Conservation (phyloP, 2,329 filamentous ascomycete species). For the Microdochium bolleyi region DNA sequence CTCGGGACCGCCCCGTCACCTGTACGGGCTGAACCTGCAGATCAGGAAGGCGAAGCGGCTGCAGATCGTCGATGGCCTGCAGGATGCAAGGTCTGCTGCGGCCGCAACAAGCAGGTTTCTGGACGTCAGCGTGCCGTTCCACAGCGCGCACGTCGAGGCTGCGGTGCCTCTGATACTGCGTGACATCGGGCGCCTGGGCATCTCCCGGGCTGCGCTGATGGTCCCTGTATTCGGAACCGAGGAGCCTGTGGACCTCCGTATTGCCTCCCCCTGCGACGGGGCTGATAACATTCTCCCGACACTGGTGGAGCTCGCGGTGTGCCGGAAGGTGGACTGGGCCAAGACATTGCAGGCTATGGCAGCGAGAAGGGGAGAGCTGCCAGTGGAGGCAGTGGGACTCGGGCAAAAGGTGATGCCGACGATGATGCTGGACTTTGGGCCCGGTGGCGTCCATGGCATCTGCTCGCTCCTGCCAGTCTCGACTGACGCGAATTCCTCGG, state of each 20-base stretch:
- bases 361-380: background rate
- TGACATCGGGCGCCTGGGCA: slow-evolving; percentile 10
- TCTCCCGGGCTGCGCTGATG: slow-evolving; percentile 33
- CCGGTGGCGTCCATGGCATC: slow-evolving; percentile 9
- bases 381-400: background rate
- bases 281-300: slow-evolving; percentile 11
- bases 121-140: slow-evolving; percentile 30
- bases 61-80: slow-evolving; percentile 19
- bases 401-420: slow-evolving; percentile 9
- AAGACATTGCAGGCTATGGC: slow-evolving; percentile 9
- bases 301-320: slow-evolving; percentile 16
- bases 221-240: slow-evolving; percentile 22
- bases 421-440: slow-evolving; percentile 24
- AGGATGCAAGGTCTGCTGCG: slow-evolving; percentile 17
- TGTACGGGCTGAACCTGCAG: slow-evolving; percentile 16
- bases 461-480: background rate
- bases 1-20: slow-evolving; percentile 16
- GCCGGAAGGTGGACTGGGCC: slow-evolving; percentile 16
- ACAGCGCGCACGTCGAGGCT: slow-evolving; percentile 22
- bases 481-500: background rate
- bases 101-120: slow-evolving; percentile 20
- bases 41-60: slow-evolving; percentile 14
- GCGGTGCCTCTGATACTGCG: slow-evolving; percentile 12
- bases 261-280: slow-evolving; percentile 2
- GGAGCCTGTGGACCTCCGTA: slow-evolving; percentile 19